These are phyloP conservation scores for Talaromyces sp. DNA, from an alignment of 2,329 filamentous ascomycete species.

Conservation along the genomic window DNA sequence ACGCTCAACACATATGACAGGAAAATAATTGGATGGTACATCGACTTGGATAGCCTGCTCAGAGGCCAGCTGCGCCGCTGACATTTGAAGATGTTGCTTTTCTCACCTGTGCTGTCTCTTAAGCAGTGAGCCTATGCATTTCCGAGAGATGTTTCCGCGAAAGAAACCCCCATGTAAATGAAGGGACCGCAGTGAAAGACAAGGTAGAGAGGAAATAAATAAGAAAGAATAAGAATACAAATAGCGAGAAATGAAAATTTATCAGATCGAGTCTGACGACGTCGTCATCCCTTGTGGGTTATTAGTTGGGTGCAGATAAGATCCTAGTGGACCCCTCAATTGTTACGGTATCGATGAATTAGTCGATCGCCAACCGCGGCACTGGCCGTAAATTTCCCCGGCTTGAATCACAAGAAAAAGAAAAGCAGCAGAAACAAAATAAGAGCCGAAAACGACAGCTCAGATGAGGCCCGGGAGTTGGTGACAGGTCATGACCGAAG, in stretches of 20 bases:
- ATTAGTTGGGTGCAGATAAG: background rate
- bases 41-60: background rate
- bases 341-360: background rate
- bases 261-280: background rate
- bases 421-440: background rate
- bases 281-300: background rate
- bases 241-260: background rate
- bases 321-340: background rate
- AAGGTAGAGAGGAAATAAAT: background rate
- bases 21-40: background rate
- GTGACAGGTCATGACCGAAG: background rate
- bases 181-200: background rate
- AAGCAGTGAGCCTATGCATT: background rate
- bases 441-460: background rate
- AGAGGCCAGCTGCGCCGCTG: background rate
- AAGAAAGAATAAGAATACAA: background rate
- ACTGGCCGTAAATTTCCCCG: background rate
- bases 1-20: background rate
- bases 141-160: background rate
- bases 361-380: background rate
- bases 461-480: background rate
- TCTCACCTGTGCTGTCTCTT: background rate
- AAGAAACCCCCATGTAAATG: background rate
- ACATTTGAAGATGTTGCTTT: background rate
- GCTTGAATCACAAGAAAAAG: background rate